A percentile compares a stretch with the other conserved stretches of the same genome.
These are phyloP conservation scores for Allium cepa DNA, from an alignment of 106 monocot species.

Conservation along the genomic window DNA sequence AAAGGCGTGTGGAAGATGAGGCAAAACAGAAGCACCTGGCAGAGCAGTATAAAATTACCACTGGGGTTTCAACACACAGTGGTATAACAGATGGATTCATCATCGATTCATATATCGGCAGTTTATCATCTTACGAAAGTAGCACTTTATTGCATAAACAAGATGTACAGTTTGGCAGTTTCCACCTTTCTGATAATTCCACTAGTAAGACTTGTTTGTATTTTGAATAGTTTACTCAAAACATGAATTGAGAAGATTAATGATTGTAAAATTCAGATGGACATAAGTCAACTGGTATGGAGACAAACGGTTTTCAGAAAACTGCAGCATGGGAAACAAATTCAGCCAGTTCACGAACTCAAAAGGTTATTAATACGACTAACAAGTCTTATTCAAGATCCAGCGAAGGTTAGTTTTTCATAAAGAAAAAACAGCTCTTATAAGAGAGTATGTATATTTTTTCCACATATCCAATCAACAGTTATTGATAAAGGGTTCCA, in stretches of 20 bases:
- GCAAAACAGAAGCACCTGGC: conserved; percentile 72
- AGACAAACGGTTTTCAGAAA: conserved; percentile 26
- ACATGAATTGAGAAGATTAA: conserved; percentile 6
- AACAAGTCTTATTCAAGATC: conserved; percentile 24
- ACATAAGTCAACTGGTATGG: conserved; percentile 2
- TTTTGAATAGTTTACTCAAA: conserved; percentile 1
- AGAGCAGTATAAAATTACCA: conserved; percentile 36
- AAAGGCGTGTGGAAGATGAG: conserved; percentile 77
- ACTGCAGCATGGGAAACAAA: conserved; percentile 11
- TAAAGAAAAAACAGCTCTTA: too few species aligned
- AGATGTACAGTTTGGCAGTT: conserved; percentile 62
- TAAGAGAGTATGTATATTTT: too few species aligned
- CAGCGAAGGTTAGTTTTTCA: conserved; percentile 36
- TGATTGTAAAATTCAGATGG: conserved; percentile 10
- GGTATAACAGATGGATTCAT: not conserved
- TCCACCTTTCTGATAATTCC: conserved; percentile 23
- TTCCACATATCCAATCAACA: too few species aligned
- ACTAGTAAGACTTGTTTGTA: conserved; percentile 5
- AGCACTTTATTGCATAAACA: conserved; percentile 18
- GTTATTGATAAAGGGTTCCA: too few species aligned
- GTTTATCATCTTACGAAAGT: not conserved
- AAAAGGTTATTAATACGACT: conserved; percentile 34
- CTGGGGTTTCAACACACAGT: conserved; percentile 8
- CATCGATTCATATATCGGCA: conserved; percentile 12
- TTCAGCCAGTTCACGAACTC: conserved; percentile 20